A percentile compares a stretch with the other conserved stretches of the same genome.
These are phyloP conservation scores for Funneliformis mosseae DNA, from an alignment of 192 early-diverging fungal genomes.

Conservation along the genomic window DNA sequence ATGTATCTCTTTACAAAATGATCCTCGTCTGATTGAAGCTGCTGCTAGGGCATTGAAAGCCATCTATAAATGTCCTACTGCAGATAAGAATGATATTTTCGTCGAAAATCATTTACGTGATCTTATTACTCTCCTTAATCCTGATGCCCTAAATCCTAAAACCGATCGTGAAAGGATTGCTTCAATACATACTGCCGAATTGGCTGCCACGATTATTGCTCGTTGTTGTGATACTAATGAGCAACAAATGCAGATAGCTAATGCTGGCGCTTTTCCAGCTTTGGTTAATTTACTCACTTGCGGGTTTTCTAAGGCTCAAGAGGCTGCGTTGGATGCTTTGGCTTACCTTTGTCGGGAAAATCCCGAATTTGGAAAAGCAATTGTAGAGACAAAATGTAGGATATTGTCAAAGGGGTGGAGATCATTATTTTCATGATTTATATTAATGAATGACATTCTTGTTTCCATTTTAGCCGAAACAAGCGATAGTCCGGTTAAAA, in stretches of 20 bases:
- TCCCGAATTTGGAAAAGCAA: conserved; percentile 49
- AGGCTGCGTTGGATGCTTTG: conserved; percentile 79
- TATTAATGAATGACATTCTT: conserved; percentile 6
- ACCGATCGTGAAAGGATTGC: conserved; percentile 39
- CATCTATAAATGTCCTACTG: conserved; percentile 59
- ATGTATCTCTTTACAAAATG: conserved; percentile 41
- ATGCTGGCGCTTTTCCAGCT: conserved; percentile 56
- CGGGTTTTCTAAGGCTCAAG: conserved; percentile 66
- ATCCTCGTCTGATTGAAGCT: conserved; percentile 66
- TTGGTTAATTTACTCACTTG: conserved; percentile 59
- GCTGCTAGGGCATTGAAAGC: conserved; percentile 66
- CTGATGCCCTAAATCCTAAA: conserved; percentile 37
- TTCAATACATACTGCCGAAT: conserved; percentile 59
- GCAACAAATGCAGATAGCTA: conserved; percentile 63
- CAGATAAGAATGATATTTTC: conserved; percentile 47
- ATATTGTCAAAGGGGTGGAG: not conserved
- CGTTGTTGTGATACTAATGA: conserved; percentile 59
- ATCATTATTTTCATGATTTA: not conserved
- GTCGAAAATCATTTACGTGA: conserved; percentile 50
- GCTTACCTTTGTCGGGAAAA: conserved; percentile 66
- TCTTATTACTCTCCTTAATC: conserved; percentile 53
- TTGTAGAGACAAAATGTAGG: conserved; percentile 56
- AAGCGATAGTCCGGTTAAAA: conserved; percentile 47
- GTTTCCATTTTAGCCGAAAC: conserved; percentile 40
- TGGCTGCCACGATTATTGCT: conserved; percentile 65